Percentiles rank a stretch among this genome's conserved stretches.
Conservation (phyloP, 495 filamentous ascomycete species). For the Poronia punctata region DNA sequence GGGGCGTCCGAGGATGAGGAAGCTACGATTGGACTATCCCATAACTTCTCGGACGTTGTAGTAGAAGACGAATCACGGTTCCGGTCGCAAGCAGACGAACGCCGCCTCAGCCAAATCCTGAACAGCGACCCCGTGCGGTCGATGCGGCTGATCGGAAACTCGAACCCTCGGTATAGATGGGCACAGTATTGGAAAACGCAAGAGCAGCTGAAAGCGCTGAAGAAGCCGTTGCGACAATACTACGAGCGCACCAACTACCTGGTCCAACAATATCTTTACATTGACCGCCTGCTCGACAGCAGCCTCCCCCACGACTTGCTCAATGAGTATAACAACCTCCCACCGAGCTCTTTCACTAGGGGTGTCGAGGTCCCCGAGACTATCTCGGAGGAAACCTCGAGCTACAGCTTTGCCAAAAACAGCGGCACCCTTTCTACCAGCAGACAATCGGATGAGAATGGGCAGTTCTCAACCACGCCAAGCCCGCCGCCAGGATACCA, state of each 20-base stretch:
- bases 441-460: not conserved
- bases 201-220: constrained; percentile 56
- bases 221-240: constrained; percentile 65
- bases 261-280: constrained; percentile 82
- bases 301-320: constrained; percentile 79
- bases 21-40: constrained; percentile 12
- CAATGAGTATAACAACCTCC: constrained; percentile 68
- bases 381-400: constrained; percentile 42
- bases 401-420: constrained; percentile 6
- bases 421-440: constrained; percentile 1
- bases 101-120: constrained; percentile 46
- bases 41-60: constrained; percentile 18
- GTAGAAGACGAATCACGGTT: constrained; percentile 23
- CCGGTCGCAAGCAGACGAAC: constrained; percentile 36
- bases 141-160: constrained; percentile 70
- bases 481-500: not conserved
- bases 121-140: constrained; percentile 65
- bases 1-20: constrained; percentile 19
- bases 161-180: constrained; percentile 70
- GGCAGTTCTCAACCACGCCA: constrained; percentile 9
- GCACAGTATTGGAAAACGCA: constrained; percentile 67
- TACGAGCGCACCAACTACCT: constrained; percentile 79
- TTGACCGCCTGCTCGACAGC: constrained; percentile 84
- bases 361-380: constrained; percentile 49
- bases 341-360: constrained; percentile 29